Base-by-base conservation (phyloP, 306 rosid species). In the Acacia confusa region DNA sequence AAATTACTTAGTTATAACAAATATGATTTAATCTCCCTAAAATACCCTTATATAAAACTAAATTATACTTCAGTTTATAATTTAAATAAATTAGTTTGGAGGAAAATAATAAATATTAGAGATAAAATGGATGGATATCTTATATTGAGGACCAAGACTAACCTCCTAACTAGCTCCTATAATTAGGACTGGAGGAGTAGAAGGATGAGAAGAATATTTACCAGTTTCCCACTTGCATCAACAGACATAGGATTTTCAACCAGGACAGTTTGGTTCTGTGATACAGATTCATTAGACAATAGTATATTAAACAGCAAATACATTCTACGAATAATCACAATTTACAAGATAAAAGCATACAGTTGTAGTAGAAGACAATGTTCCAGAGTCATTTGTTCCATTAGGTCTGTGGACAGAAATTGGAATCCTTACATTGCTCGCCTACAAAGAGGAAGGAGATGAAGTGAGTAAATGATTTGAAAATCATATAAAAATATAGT, bases 171-270 rank as follows among this genome's bases (percentile, higher is more conserved):
- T 47, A 47, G 52, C 14, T 45, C 14, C 17, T 45, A 45, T 45
- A 45, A 45, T 13, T 45, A 45, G 52, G 52, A 45, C 14, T 45
- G 4, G 4, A 47, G 52, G 19, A 47, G 52, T 47, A 47, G 4
- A 36, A 61, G 44, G 48, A 27, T 20, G 71, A 52, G 71, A 58
- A 57, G 44, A 70, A 27, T 22, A 79, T 78, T 85, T 87, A 95
- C 99, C 99, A 93, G 85, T 88, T 95, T 95, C 64, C 99, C 99
- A 81, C 95, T 95, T 82, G 95, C 94, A 28, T 95, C 95, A 30
- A 91, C 89, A 19, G 99, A 85, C 99, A 91, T 95, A 6, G 99
- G 99, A 91, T 95, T 95, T 92, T 95, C 99, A 41, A 95, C 97
- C 22, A 95, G 97, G 22, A 95, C 97, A 43, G 99, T 95, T 85